These are phyloP conservation scores for Podospora anserina DNA, from an alignment of 495 filamentous ascomycete genomes.

Conservation along the genomic window DNA sequence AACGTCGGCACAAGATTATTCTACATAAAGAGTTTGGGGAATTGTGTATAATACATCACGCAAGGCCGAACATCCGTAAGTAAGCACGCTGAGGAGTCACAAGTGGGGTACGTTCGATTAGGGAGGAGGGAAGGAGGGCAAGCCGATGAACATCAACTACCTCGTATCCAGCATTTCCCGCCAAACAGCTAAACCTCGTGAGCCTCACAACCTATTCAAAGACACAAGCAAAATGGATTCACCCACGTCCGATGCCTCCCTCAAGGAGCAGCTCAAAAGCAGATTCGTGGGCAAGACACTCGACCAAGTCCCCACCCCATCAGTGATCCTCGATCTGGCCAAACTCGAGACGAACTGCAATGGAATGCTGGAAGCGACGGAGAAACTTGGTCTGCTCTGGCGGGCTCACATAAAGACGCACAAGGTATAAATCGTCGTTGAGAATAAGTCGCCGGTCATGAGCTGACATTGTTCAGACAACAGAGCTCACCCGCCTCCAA, in stretches of 20 bases:
- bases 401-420: constrained; percentile 85
- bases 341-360: constrained; percentile 67
- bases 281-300: constrained; percentile 62
- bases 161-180: not conserved
- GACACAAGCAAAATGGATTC: not conserved
- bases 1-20: not conserved
- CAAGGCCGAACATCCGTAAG: not conserved
- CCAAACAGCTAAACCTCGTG: not conserved
- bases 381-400: constrained; percentile 61
- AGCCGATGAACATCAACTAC: not conserved
- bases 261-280: constrained; percentile 43
- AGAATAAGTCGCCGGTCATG: not conserved
- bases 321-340: constrained; percentile 65
- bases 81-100: not conserved
- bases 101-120: not conserved
- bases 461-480: constrained; percentile 43
- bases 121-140: not conserved
- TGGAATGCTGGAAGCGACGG: constrained; percentile 65
- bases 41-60: not conserved
- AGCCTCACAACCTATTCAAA: not conserved
- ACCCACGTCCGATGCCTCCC: not conserved
- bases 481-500: constrained; percentile 70
- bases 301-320: constrained; percentile 60
- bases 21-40: not conserved
- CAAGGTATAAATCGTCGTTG: constrained; percentile 52